Conservation (phyloP, 306 rosid species). For the Cucurbita maxima region DNA sequence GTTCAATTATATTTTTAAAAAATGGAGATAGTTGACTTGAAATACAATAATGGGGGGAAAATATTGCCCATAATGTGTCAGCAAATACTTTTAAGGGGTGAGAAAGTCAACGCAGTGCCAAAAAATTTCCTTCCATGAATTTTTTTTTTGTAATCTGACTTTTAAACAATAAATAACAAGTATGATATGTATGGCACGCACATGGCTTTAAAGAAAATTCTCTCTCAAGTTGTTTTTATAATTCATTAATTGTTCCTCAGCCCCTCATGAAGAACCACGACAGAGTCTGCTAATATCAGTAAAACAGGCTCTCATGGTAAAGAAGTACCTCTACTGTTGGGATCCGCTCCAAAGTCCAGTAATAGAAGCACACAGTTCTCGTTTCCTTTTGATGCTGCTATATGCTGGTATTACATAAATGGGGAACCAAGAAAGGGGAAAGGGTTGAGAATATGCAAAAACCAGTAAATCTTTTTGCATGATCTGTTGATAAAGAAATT, state of each 20-base stretch:
- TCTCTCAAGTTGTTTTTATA: background rate
- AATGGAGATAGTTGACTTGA: background rate
- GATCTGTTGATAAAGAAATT: background rate
- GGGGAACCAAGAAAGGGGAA: background rate
- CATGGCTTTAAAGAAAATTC: background rate
- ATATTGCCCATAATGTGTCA: background rate
- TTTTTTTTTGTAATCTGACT: background rate
- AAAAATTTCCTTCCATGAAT: background rate
- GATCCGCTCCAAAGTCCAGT: conserved; percentile 55
- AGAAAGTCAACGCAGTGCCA: background rate
- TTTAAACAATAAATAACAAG: background rate
- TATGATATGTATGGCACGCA: background rate
- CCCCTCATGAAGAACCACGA: too few relatives aligned
- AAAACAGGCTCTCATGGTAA: background rate
- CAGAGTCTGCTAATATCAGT: background rate
- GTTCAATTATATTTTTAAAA: background rate
- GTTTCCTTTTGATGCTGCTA: conserved; percentile 58
- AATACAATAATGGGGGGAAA: background rate
- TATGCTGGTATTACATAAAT: conserved; percentile 38
- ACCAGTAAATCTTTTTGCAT: background rate
- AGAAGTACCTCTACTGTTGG: conserved; percentile 59
- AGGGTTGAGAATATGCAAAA: background rate
- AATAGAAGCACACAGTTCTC: conserved; percentile 58
- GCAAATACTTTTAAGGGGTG: background rate
- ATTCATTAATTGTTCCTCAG: background rate